Percentiles rank a stretch among this genome's conserved stretches.
Conservation (phyloP, 192 early-diverging fungal species). For the Umbelopsis sp. region DNA sequence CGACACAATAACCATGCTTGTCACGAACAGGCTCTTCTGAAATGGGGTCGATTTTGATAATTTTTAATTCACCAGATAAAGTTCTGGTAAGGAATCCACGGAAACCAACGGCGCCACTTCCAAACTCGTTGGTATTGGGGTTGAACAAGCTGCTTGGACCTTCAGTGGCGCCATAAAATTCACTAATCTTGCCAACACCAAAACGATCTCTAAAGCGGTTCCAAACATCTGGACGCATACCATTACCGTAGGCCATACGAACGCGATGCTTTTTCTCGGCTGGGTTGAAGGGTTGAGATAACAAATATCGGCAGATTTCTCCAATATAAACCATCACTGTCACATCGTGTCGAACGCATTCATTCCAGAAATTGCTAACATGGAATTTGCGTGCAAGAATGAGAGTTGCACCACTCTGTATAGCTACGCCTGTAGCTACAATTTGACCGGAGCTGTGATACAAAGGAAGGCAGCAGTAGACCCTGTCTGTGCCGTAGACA, state of each 20-base stretch:
- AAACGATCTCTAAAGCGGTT: conserved; percentile 61
- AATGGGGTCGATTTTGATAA: conserved; percentile 60
- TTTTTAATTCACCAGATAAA: conserved; percentile 38
- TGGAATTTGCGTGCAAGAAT: conserved; percentile 61
- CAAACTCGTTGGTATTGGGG: conserved; percentile 43
- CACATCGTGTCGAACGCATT: conserved; percentile 46
- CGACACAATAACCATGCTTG: conserved; percentile 52
- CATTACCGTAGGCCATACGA: conserved; percentile 65
- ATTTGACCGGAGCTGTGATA: conserved; percentile 63
- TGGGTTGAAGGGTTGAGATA: conserved; percentile 48
- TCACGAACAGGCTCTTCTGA: conserved; percentile 56
- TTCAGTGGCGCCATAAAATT: conserved; percentile 72
- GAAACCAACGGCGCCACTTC: conserved; percentile 66
- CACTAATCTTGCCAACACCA: conserved; percentile 56
- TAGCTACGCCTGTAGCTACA: conserved; percentile 28
- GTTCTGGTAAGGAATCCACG: conserved; percentile 41
- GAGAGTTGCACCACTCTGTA: conserved; percentile 45
- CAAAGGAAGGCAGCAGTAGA: conserved; percentile 62
- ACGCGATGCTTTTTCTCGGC: conserved; percentile 57
- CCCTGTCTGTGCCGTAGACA: conserved; percentile 40
- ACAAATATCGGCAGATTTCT: conserved; percentile 68
- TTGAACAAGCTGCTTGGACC: conserved; percentile 54
- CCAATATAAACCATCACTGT: conserved; percentile 62
- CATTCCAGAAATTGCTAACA: conserved; percentile 50
- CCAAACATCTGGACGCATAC: conserved; percentile 73